phyloP scores from a whole-genome alignment of 164 flowering plant species.

The Magnolia changhungtana region DNA sequence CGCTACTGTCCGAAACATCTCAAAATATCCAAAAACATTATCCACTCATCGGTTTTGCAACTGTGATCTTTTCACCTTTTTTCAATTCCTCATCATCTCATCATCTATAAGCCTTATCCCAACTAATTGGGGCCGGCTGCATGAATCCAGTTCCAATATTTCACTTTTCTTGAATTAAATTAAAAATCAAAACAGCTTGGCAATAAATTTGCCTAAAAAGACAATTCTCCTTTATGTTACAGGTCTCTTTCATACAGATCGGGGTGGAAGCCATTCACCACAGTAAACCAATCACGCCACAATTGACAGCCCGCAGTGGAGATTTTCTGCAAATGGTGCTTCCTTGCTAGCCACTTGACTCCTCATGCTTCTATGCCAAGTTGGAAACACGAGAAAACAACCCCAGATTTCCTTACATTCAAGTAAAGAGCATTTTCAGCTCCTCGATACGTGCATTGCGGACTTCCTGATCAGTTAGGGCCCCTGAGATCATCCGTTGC shows the following conservation, averaged over 20 bases:
- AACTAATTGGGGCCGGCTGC: too few relatives aligned
- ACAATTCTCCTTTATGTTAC: neutral
- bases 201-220: neutral
- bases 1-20: too few relatives aligned
- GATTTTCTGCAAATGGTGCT: neutral
- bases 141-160: neutral
- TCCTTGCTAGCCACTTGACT: neutral
- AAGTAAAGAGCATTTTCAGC: slow-evolving; percentile 91
- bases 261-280: neutral
- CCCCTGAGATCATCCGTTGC: slow-evolving; percentile 91
- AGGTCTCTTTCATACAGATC: neutral
- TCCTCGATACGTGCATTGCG: slow-evolving; percentile 89
- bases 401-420: neutral
- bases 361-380: neutral
- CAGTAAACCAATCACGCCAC: neutral
- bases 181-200: neutral
- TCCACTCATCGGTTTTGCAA: too few relatives aligned
- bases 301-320: neutral
- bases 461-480: slow-evolving; percentile 96
- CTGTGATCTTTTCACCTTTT: too few relatives aligned
- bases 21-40: too few relatives aligned
- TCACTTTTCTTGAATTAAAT: neutral
- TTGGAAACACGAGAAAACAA: neutral
- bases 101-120: too few relatives aligned
- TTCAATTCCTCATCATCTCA: too few relatives aligned